phyloP scores from a whole-genome alignment of 148 eudicot species.

The Rhododendron ovatum region DNA sequence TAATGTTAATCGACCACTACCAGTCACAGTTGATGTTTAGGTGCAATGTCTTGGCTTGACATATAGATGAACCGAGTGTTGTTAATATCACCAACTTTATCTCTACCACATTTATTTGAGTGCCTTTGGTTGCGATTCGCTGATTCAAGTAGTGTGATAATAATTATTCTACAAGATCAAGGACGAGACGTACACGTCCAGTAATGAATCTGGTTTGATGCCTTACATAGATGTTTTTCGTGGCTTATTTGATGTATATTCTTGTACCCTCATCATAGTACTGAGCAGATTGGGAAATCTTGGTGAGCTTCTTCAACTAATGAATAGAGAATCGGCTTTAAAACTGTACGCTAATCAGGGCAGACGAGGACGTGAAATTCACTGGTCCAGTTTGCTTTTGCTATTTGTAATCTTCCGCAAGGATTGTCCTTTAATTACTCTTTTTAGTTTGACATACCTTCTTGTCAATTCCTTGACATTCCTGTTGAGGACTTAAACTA shows the following conservation, averaged over 20 bases:
- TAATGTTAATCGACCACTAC: neutral
- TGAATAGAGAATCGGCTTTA: neutral
- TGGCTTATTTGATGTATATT: neutral
- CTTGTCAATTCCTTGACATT: neutral
- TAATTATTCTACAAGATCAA: neutral
- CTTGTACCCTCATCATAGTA: neutral
- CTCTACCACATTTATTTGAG: neutral
- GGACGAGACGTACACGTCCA: neutral
- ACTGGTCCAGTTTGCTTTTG: neutral
- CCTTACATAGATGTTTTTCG: neutral
- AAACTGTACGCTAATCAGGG: neutral
- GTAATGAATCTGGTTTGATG: neutral
- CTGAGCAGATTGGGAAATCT: neutral
- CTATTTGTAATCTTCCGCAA: neutral
- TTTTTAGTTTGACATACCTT: neutral
- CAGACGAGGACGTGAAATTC: neutral
- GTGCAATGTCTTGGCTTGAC: neutral
- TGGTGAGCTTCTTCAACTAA: neutral
- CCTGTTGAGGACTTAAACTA: neutral
- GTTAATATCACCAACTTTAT: neutral
- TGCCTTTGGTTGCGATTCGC: neutral
- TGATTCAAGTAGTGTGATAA: neutral
- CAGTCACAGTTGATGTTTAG: constrained; percentile 5
- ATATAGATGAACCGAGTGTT: neutral
- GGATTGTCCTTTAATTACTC: neutral